Evolutionary conservation across 1,284 basidiomycete genomes (phyloP), one percentile per base, ranked within the genome.

Genomic region (Lignosus rhinocerotis): DNA sequence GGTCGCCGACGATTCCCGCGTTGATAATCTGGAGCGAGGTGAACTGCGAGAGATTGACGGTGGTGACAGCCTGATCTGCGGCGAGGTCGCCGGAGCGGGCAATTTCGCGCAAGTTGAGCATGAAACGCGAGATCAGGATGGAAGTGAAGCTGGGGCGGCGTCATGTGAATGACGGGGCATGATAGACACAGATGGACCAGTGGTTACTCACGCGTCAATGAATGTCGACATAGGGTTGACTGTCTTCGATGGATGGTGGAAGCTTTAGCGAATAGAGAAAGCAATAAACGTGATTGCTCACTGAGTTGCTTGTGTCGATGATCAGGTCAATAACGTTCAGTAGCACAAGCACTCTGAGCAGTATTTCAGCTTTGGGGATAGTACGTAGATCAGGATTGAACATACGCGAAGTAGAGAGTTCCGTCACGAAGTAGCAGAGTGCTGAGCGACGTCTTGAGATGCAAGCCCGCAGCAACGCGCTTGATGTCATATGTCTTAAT

Each of bases 121-220:
- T 64, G 52, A 64, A 64, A 19, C 59, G 57, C 12, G 57, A 61
- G 32, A 60, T 58, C 3, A 64, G 58, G 14, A 64, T 58, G 38
- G 49, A 58, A 9, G 61, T 63, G 51, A 63, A 50, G 0, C 61
- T 59, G 42, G 3, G 31, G 10, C 14, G 45, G 19, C 6, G 14
- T 11, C 8, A 21, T 41, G 33, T 44, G 17, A 30, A 31, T 9
- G n/a, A 12, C 5, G 36, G 36, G 14, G 14, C 36, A 14, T n/a
- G n/a, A 6, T 10, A 12, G 12, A 14, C 11, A 6, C 1, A 21
- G 17, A 1, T n/a, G 34, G 7, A n/a, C 8, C 14, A 32, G 3
- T 9, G 19, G 32, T 14, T 44, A 14, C 57, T 33, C 36, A 59
- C 61, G 50, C 52, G 39, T 62, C 55, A 32, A 62, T 62, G 55